These are phyloP conservation scores for Ceriops decandra DNA, from an alignment of 345 rosid species.

Conservation along the genomic window DNA sequence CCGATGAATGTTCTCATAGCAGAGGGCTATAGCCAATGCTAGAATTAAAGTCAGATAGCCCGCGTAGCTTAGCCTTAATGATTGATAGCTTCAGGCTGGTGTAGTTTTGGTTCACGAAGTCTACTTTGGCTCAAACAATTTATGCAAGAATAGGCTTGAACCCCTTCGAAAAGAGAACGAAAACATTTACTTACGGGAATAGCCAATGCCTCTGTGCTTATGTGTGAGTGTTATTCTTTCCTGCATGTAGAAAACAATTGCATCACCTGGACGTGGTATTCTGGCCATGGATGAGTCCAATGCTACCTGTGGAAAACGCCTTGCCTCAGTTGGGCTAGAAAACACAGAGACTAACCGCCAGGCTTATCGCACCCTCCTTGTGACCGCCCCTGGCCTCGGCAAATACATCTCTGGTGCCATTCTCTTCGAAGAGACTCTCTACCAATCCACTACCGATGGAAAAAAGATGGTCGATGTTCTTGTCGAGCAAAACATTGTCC, in stretches of 20 bases:
- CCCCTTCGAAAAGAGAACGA: too few species aligned
- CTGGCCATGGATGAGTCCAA: conserved; percentile 98
- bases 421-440: conserved; percentile 93
- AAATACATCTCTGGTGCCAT: conserved; percentile 88
- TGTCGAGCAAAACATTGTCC: conserved; percentile 81
- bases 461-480: conserved; percentile 93
- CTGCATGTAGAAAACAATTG: conserved; percentile 67
- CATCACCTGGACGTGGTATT: conserved; percentile 96
- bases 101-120: too few species aligned
- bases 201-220: too few species aligned
- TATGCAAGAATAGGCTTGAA: too few species aligned
- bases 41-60: too few species aligned
- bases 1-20: too few species aligned
- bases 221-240: conserved; percentile 1
- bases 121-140: too few species aligned
- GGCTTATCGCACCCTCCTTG: conserved; percentile 87
- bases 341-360: conserved; percentile 97
- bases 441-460: conserved; percentile 84
- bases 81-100: too few species aligned
- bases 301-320: conserved; percentile 95
- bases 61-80: too few species aligned
- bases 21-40: too few species aligned
- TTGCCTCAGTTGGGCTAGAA: conserved; percentile 90
- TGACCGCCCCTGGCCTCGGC: conserved; percentile 79
- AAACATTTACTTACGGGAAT: too few species aligned